Evolutionary conservation across 2,329 filamentous ascomycete genomes (phyloP), one percentile per base, ranked within the genome.

Genomic region (Calonectria leucothoes): DNA sequence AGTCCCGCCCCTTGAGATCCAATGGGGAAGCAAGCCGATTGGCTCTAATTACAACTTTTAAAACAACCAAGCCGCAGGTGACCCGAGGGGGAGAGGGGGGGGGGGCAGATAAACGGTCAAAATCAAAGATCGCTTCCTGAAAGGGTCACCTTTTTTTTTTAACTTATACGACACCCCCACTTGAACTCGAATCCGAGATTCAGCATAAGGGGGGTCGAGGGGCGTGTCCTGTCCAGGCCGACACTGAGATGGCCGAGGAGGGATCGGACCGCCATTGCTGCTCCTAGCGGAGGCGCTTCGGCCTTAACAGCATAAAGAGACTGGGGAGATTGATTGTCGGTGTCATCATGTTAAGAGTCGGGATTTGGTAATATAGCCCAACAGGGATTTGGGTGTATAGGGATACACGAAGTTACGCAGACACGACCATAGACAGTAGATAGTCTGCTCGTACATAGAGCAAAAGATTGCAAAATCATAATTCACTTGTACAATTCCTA

Each of bases 1-100:
- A 80, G 74, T 35, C 78, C 78, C 23, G 68, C 49, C 33, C 76
- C 77, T 55, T 80, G 67, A 79, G 14, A 23, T 8, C 11, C 17
- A 8, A 25, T n/a, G 17, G n/a, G 49, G 33, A 39, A 61, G 17
- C 55, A 20, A 33, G n/a, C n/a, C 45, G 52, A 42, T 14, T 65
- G 27, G 48, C 20, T 17, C 45, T n/a, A 39, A 37, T 52, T 42
- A 39, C 11, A 33, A 20, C 35, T 35, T 12, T 35, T 49, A n/a
- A 25, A 42, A 49, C n/a, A n/a, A 49, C 42, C 14, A 29, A 39
- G 25, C 3, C n/a, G n/a, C 33, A n/a, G 5, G 25, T 10, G 31
- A 52, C n/a, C 45, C 4, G 20, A 42, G 2, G 15, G 45, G 7
- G 6, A 17, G 31, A 10, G 20, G 33, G 20, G 31, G 2, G 15